Evolutionary conservation across 495 filamentous ascomycete species (phyloP).

Genomic region (Xylaria sp.): DNA sequence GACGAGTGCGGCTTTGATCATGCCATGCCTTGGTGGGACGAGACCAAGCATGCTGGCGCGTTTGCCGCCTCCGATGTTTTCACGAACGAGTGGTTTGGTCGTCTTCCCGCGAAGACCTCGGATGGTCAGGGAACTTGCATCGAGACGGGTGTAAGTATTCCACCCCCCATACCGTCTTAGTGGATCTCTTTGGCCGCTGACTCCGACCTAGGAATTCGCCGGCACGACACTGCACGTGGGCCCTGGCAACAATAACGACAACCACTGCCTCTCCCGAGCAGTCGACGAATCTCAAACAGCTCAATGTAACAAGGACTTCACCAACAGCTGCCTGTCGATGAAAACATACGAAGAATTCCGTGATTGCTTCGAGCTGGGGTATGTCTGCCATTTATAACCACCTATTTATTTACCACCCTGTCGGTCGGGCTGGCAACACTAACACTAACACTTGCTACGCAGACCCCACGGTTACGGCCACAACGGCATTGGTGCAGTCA

Average conservation of each 20-base stretch:
- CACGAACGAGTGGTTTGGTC: conserved; percentile 38
- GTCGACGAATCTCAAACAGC: conserved; percentile 40
- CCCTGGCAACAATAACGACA: conserved; percentile 35
- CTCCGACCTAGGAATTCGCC: conserved; percentile 40
- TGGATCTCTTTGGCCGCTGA: conserved; percentile 16
- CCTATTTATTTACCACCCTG: not conserved
- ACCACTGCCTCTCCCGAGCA: conserved; percentile 43
- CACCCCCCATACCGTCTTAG: no score
- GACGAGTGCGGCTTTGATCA: conserved; percentile 47
- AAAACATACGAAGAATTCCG: conserved; percentile 40
- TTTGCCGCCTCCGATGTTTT: conserved; percentile 46
- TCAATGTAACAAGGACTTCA: conserved; percentile 37
- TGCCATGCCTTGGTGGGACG: conserved; percentile 53
- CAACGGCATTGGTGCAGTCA: conserved; percentile 45
- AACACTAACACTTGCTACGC: conserved; percentile 28
- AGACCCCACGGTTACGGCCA: conserved; percentile 41
- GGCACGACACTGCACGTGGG: conserved; percentile 47
- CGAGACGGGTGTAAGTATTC: conserved; percentile 35
- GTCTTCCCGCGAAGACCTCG: conserved; percentile 38
- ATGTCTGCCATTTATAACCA: not conserved
- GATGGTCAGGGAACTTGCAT: conserved; percentile 45
- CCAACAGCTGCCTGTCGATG: conserved; percentile 40
- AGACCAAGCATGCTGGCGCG: conserved; percentile 47
- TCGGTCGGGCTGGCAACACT: not conserved
- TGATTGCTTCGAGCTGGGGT: conserved; percentile 43